Evolutionary conservation across 495 filamentous ascomycete species (phyloP).

Genomic region (Hamigera avellanea): DNA sequence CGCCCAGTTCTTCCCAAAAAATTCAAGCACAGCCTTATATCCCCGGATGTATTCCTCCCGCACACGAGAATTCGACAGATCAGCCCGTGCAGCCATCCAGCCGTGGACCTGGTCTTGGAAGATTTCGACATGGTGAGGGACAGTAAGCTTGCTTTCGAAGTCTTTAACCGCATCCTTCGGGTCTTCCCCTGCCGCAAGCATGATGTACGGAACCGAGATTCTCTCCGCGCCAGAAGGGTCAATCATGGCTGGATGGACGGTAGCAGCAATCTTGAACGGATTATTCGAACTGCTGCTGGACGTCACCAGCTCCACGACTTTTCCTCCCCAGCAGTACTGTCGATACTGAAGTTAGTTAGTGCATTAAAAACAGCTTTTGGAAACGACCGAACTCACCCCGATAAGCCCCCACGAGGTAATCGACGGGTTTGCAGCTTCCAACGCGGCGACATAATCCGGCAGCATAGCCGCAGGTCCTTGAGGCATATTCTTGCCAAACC

Average conservation of each 20-base stretch:
- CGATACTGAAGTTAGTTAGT: not conserved
- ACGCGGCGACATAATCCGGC: constrained; percentile 15
- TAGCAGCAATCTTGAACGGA: constrained; percentile 45
- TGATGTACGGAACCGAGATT: constrained; percentile 41
- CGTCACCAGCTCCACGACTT: constrained; percentile 40
- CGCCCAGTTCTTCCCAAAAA: constrained; percentile 11
- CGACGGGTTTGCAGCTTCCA: constrained; percentile 1
- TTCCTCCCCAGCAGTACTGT: constrained; percentile 8
- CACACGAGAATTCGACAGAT: constrained; percentile 45
- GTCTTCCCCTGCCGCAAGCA: constrained; percentile 49
- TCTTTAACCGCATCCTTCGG: constrained; percentile 45
- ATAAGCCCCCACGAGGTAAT: constrained; percentile 59
- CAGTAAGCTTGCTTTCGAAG: constrained; percentile 47
- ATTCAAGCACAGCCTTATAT: constrained; percentile 48
- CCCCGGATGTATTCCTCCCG: constrained; percentile 55
- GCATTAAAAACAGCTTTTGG: no score
- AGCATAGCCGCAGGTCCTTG: constrained; percentile 27
- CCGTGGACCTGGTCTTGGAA: constrained; percentile 63
- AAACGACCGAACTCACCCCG: constrained; percentile 21
- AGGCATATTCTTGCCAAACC: constrained; percentile 41
- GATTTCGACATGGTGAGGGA: constrained; percentile 52
- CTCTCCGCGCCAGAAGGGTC: constrained; percentile 49
- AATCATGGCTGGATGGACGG: constrained; percentile 65
- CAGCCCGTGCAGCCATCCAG: constrained; percentile 56
- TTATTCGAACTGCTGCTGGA: constrained; percentile 21